A percentile compares a stretch with the other conserved stretches of the same genome.
Conservation (phyloP, 495 filamentous ascomycete species). For the Chlorociboria aeruginascens region DNA sequence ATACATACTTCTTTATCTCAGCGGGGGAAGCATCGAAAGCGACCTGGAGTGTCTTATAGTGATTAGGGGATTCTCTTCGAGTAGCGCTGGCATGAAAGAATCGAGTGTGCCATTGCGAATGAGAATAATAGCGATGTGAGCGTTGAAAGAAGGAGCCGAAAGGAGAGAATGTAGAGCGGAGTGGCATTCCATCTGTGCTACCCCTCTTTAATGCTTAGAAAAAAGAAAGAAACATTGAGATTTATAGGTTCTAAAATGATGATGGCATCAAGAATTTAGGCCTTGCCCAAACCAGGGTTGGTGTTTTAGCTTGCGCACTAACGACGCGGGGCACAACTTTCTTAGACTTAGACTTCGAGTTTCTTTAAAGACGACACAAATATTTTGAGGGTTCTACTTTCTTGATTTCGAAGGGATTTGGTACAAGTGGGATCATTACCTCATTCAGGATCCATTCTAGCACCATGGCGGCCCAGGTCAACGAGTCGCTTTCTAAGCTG, state of each 20-base stretch:
- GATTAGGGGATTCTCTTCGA: slow-evolving; percentile 26
- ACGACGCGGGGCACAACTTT: no score
- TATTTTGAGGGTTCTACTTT: no score
- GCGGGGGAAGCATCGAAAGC: slow-evolving; percentile 49
- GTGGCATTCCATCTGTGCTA: slow-evolving; percentile 15
- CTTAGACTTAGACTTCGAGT: no score
- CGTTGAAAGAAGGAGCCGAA: slow-evolving; percentile 7
- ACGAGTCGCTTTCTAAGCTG: slow-evolving; percentile 38
- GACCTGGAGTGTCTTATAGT: slow-evolving; percentile 78
- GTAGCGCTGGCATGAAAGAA: slow-evolving; percentile 32
- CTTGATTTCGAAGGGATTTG: no score
- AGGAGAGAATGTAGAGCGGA: slow-evolving; percentile 18
- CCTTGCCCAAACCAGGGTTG: neutral
- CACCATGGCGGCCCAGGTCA: slow-evolving; percentile 42
- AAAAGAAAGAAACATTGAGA: no score
- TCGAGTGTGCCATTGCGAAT: neutral
- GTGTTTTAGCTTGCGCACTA: no score
- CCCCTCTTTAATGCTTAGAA: no score
- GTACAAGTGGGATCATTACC: neutral
- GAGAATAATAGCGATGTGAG: no score
- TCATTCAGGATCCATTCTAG: slow-evolving; percentile 1
- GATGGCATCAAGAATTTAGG: neutral
- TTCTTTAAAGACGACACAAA: no score
- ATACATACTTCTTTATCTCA: slow-evolving; percentile 75
- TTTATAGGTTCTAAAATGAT: neutral